These are phyloP conservation scores for Boletus semigastroideus DNA, from an alignment of 1,284 basidiomycete genomes.

Conservation along the genomic window DNA sequence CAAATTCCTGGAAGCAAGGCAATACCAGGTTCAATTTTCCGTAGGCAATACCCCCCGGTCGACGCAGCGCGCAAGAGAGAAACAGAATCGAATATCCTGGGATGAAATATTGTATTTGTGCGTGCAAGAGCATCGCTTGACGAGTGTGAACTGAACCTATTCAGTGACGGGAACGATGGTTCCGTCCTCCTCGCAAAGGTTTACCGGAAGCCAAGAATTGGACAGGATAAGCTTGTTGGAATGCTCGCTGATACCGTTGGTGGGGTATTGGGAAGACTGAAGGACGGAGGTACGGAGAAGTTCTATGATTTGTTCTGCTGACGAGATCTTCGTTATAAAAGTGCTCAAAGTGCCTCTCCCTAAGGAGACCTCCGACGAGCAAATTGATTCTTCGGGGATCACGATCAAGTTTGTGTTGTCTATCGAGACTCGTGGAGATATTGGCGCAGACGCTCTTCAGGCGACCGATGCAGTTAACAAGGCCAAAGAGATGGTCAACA, in stretches of 20 bases:
- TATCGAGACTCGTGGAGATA: not conserved
- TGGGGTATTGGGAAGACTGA: conserved; percentile 9
- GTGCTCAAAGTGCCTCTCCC: conserved; percentile 17
- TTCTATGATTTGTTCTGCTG: not conserved
- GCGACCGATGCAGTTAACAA: conserved; percentile 14
- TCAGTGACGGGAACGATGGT: conserved; percentile 16
- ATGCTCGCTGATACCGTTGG: conserved; percentile 12
- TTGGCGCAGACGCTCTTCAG: conserved; percentile 10
- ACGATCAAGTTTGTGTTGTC: conserved; percentile 18
- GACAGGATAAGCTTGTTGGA: conserved; percentile 10
- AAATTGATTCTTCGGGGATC: not conserved
- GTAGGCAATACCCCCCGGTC: conserved; percentile 8
- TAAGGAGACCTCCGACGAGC: not conserved
- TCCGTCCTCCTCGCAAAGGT: conserved; percentile 12
- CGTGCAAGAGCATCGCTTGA: not conserved
- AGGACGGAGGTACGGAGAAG: conserved; percentile 17
- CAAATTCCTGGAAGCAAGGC: conserved; percentile 7
- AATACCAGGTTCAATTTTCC: conserved; percentile 13
- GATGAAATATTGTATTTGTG: conserved; percentile 21
- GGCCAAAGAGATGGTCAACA: not conserved
- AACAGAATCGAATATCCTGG: conserved; percentile 12
- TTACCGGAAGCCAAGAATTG: conserved; percentile 6
- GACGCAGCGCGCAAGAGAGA: conserved; percentile 13
- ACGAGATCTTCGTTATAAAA: conserved; percentile 2
- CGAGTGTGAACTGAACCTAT: not conserved